Conservation (phyloP, 305 asterid species). For the Salvia sclarea region DNA sequence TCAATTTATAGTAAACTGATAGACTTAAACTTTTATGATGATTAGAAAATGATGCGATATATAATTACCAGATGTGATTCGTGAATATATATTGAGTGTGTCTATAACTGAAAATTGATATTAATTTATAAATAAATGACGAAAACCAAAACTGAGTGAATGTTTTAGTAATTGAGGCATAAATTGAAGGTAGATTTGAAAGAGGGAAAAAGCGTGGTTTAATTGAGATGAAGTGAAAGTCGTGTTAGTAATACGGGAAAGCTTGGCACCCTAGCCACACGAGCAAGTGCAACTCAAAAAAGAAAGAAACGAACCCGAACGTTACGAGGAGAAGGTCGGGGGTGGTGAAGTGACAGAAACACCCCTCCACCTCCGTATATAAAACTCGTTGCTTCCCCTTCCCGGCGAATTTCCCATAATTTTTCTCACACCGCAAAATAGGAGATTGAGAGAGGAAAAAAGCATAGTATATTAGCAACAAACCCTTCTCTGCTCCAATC, state of each 20-base stretch:
- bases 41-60: no score
- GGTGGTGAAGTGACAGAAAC: slow-evolving; percentile 10
- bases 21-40: no score
- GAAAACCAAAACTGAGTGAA: no score
- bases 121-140: no score
- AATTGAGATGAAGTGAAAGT: slow-evolving; percentile 6
- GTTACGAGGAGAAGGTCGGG: slow-evolving; percentile 12
- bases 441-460: background rate
- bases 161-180: background rate
- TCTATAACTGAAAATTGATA: no score
- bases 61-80: no score
- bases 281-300: slow-evolving; percentile 16
- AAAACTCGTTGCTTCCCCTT: slow-evolving; percentile 33
- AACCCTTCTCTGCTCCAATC: slow-evolving; percentile 29
- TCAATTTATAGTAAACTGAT: no score
- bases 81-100: no score
- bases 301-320: slow-evolving; percentile 33
- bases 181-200: background rate
- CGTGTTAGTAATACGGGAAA: background rate
- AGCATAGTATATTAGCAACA: slow-evolving; percentile 26
- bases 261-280: slow-evolving; percentile 35
- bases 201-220: background rate
- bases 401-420: slow-evolving; percentile 55
- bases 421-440: slow-evolving; percentile 21
- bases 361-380: slow-evolving; percentile 44